Evolutionary conservation across 2,329 filamentous ascomycete genomes (phyloP), one percentile per base, ranked within the genome.

Genomic region (Pseudogymnoascus sp.): DNA sequence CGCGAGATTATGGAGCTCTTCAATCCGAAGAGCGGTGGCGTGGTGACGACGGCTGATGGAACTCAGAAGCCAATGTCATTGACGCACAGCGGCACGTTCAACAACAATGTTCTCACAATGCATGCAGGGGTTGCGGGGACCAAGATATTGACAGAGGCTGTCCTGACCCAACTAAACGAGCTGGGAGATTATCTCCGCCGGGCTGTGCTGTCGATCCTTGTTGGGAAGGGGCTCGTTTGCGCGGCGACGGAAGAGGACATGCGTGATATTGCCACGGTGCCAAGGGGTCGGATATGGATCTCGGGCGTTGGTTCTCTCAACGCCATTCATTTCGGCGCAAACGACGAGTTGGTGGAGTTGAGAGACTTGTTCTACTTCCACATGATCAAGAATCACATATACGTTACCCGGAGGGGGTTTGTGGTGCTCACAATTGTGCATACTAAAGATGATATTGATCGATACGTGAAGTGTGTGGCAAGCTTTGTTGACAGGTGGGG

Each of bases 81-180:
- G 0, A 53, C 76, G 0, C 85, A 88, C 67, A 82, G 84, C 0
- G 85, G 85, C 1, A 88, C 86, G 0, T 88, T 87, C 72, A 88
- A 88, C 71, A 89, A 90, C 70, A 89, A 89, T 70, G 61, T 66
- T 14, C 25, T 71, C 8, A 68, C 80, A 1, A 88, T 87, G 78
- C 75, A 77, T 23, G 81, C 82, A 6, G 85, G 85, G 3, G 64
- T 62, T 61, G 62, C 59, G 3, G 69, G 68, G 23, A 60, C 69
- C 44, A 66, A 69, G 10, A 65, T 70, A 12, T 67, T 68, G 44
- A 65, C 61, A 12, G 65, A 67, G 23, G 44, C 59, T 1, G 44
- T 65, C 11, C 61, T 69, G 1, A 47, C 65, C 16, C 40, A 63
- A 14, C 37, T 70, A 4, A 70, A 70, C 40, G 37, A 56, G 2